Evolutionary conservation across 1,284 basidiomycete genomes (phyloP).

Genomic region (Cryptococcus hybrid): DNA sequence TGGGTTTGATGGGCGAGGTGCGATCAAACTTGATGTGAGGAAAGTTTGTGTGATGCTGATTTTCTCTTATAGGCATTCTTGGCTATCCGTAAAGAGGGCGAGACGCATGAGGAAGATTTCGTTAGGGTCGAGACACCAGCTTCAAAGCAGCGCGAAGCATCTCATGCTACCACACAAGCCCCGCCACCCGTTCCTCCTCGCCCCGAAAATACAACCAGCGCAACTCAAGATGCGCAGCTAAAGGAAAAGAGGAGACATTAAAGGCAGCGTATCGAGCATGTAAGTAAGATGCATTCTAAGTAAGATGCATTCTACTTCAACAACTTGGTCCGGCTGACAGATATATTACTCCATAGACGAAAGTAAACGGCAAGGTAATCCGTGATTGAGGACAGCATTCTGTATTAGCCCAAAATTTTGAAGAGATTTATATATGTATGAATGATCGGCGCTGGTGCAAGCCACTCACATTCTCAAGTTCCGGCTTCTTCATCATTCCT

Average conservation of each 20-base stretch:
- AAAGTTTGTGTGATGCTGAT: neutral
- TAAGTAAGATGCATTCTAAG: slow-evolving; percentile 12
- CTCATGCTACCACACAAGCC: slow-evolving; percentile 2
- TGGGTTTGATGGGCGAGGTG: slow-evolving; percentile 79
- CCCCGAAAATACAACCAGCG: slow-evolving; percentile 2
- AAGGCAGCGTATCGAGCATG: slow-evolving; percentile 36
- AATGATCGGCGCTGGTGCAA: neutral
- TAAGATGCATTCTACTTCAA: too few relatives aligned
- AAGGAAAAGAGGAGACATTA: slow-evolving; percentile 24
- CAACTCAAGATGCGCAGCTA: slow-evolving; percentile 6
- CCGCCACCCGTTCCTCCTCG: slow-evolving; percentile 11
- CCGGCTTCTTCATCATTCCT: slow-evolving; percentile 11
- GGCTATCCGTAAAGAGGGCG: slow-evolving; percentile 67
- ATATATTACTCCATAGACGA: too few relatives aligned
- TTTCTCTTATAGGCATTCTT: slow-evolving; percentile 36
- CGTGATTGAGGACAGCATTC: too few relatives aligned
- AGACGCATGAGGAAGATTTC: slow-evolving; percentile 60
- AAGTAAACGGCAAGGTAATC: too few relatives aligned
- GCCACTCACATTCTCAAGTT: slow-evolving; percentile 3
- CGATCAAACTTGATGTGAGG: slow-evolving; percentile 52
- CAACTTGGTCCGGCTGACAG: too few relatives aligned
- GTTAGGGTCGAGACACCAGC: slow-evolving; percentile 71
- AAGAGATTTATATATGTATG: neutral
- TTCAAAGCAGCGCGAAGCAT: slow-evolving; percentile 48
- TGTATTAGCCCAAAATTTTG: too few relatives aligned